Conservation (phyloP, 2,329 filamentous ascomycete genomes). For the Colletotrichum sp. region DNA sequence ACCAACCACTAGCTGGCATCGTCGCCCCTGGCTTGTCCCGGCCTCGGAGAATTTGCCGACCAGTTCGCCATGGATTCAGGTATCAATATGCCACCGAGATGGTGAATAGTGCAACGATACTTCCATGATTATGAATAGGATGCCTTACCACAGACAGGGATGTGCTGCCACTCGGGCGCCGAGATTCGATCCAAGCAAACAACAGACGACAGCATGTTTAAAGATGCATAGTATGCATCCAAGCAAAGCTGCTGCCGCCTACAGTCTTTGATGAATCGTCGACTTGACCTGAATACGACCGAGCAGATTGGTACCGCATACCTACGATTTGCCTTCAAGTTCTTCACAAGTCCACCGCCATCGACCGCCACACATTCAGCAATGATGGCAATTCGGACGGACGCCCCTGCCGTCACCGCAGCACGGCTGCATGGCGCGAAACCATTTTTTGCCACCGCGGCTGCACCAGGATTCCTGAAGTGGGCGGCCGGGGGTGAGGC, state of each 20-base stretch:
- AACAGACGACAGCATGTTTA: neutral
- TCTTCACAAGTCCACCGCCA: neutral
- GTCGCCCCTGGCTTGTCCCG: neutral
- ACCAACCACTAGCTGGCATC: neutral
- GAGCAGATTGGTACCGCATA: neutral
- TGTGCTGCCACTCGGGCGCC: neutral
- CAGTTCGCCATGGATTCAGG: neutral
- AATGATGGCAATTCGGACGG: neutral
- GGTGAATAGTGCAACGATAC: neutral
- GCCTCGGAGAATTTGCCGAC: constrained; percentile 3
- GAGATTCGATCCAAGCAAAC: neutral
- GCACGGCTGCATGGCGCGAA: neutral
- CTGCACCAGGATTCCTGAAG: neutral
- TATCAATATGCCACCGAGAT: neutral
- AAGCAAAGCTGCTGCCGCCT: neutral
- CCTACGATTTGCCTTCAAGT: neutral
- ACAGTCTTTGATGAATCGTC: neutral
- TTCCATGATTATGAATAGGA: neutral
- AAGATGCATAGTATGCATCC: neutral
- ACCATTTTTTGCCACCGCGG: constrained; percentile 4
- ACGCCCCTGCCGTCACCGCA: neutral
- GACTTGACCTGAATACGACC: neutral
- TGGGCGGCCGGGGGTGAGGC: neutral
- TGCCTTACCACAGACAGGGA: neutral
- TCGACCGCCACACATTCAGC: neutral